Evolutionary conservation across 139 green algal species (phyloP).

Genomic region (Micromonas commoda): DNA sequence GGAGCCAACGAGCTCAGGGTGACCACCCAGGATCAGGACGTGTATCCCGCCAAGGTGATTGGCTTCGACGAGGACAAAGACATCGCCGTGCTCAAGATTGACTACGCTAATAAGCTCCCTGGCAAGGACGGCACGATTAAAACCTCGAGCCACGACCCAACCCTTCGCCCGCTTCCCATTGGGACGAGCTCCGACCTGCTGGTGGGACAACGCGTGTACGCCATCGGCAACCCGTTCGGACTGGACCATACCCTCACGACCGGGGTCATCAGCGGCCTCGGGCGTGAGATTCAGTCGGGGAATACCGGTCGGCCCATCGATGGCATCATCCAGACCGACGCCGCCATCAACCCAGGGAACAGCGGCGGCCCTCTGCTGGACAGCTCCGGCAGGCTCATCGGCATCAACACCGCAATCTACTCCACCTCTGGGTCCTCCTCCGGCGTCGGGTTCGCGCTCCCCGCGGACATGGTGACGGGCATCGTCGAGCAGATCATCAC

Average conservation of each 20-base stretch:
- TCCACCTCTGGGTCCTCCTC: slow-evolving; percentile 38
- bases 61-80: slow-evolving; percentile 54
- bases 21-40: not conserved
- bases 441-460: slow-evolving; percentile 54
- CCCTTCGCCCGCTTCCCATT: not conserved
- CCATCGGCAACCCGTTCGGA: slow-evolving; percentile 54
- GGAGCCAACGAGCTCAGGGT: slow-evolving; percentile 42
- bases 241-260: slow-evolving; percentile 50
- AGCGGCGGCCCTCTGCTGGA: slow-evolving; percentile 48
- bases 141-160: not conserved
- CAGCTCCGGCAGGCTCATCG: slow-evolving; percentile 43
- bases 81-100: slow-evolving; percentile 48
- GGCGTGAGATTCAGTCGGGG: slow-evolving; percentile 47
- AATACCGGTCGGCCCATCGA: slow-evolving; percentile 74
- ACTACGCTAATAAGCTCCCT: slow-evolving; percentile 10
- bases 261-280: slow-evolving; percentile 50
- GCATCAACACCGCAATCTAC: slow-evolving; percentile 62
- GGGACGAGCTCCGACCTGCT: not conserved
- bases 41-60: slow-evolving; percentile 41
- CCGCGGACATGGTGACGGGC: slow-evolving; percentile 45
- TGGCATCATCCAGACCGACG: slow-evolving; percentile 61
- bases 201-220: slow-evolving; percentile 51
- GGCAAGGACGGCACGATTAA: not conserved
- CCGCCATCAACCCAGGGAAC: slow-evolving; percentile 57
- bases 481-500: slow-evolving; percentile 54